Percentiles rank a stretch among this genome's conserved stretches.
These are phyloP conservation scores for Mucor velutinosus DNA, from an alignment of 371 early-diverging fungal species.

Conservation along the genomic window DNA sequence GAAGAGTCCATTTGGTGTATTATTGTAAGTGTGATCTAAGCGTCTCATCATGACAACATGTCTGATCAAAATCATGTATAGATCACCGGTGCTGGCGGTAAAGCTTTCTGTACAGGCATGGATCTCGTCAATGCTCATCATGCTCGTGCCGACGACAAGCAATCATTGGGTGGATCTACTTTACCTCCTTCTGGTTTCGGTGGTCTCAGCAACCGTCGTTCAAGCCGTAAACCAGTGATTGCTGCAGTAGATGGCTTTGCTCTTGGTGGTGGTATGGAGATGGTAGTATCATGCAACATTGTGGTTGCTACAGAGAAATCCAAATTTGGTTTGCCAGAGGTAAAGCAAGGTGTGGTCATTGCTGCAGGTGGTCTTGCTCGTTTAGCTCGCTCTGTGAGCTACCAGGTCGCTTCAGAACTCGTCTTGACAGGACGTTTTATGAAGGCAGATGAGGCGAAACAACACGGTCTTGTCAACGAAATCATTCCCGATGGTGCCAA, in stretches of 20 bases:
- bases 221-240: slow-evolving; percentile 50
- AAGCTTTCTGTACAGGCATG: slow-evolving; percentile 54
- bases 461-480: slow-evolving; percentile 48
- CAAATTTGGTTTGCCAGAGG: slow-evolving; percentile 54
- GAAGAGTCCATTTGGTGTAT: slow-evolving; percentile 46
- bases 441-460: slow-evolving; percentile 47
- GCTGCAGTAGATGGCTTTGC: slow-evolving; percentile 57
- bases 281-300: slow-evolving; percentile 45
- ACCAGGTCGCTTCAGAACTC: slow-evolving; percentile 50
- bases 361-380: slow-evolving; percentile 51
- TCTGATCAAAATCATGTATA: neutral
- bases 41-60: neutral
- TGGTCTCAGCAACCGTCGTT: slow-evolving; percentile 45
- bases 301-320: slow-evolving; percentile 50
- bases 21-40: slow-evolving; percentile 31
- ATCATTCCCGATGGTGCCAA: slow-evolving; percentile 38
- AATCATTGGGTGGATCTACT: neutral
- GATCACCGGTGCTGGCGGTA: slow-evolving; percentile 54
- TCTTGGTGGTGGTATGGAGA: slow-evolving; percentile 55
- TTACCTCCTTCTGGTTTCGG: slow-evolving; percentile 49
- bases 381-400: slow-evolving; percentile 41
- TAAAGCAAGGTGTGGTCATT: slow-evolving; percentile 49
- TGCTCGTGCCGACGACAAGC: slow-evolving; percentile 8
- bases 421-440: slow-evolving; percentile 50
- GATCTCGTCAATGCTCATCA: slow-evolving; percentile 46